These are phyloP conservation scores for Sesbania bispinosa DNA, from an alignment of 306 rosid genomes.

Conservation along the genomic window DNA sequence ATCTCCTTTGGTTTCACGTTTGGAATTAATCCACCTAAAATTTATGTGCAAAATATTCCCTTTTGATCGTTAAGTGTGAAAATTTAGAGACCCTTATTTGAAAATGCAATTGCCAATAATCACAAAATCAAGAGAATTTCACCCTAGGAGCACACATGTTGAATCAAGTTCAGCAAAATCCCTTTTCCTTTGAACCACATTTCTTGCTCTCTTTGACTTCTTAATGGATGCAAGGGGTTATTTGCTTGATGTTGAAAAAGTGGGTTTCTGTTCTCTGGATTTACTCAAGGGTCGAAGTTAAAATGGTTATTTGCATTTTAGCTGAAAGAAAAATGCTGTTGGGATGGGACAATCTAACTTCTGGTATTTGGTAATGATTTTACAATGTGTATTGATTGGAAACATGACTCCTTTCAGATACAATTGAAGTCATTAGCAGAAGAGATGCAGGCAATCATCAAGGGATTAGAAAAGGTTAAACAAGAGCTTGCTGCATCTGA, in stretches of 20 bases:
- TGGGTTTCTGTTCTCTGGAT: neutral
- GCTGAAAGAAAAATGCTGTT: constrained; percentile 11
- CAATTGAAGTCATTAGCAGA: constrained; percentile 98
- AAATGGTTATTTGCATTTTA: constrained; percentile 20
- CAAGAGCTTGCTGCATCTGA: constrained; percentile 84
- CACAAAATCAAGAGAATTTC: constrained; percentile 16
- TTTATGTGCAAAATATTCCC: neutral
- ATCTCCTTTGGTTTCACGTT: neutral
- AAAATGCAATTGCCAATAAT: neutral
- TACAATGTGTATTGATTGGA: constrained; percentile 19
- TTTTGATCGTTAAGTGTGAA: neutral
- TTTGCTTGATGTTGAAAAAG: neutral
- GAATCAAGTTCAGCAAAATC: constrained; percentile 10
- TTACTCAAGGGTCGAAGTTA: constrained; percentile 14
- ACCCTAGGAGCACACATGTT: neutral
- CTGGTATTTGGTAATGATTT: constrained; percentile 9
- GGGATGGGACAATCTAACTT: constrained; percentile 5
- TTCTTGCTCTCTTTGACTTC: neutral
- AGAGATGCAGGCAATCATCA: constrained; percentile 95
- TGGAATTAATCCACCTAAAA: constrained; percentile 12
- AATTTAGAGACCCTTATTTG: constrained; percentile 7
- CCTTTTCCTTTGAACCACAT: constrained; percentile 5
- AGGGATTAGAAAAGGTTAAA: constrained; percentile 88
- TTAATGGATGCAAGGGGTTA: constrained; percentile 3
- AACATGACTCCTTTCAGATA: constrained; percentile 57